Percentiles rank a stretch among this genome's conserved stretches.
These are phyloP conservation scores for Pythium dissimile DNA, from an alignment of 352 stramenopile species.

Conservation along the genomic window DNA sequence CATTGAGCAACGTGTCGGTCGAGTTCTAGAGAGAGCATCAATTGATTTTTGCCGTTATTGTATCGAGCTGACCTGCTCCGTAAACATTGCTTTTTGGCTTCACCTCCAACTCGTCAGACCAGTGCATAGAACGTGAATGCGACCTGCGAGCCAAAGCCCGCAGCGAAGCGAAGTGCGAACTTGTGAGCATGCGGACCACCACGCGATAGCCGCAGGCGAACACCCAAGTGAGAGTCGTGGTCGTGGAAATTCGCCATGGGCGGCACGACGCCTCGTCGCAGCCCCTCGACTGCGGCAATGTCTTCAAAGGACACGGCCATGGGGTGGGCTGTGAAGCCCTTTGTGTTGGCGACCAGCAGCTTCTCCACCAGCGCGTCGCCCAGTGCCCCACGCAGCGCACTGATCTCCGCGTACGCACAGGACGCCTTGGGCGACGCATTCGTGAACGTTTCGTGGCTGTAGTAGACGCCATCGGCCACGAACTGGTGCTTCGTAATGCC, in stretches of 20 bases:
- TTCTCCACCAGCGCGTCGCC: conserved; percentile 65
- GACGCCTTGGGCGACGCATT: conserved; percentile 91
- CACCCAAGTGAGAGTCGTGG: conserved; percentile 72
- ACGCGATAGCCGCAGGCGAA: conserved; percentile 47
- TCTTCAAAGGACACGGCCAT: conserved; percentile 98
- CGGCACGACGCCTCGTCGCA: conserved; percentile 83
- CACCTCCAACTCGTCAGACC: conserved; percentile 20
- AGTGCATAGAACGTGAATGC: conserved; percentile 93
- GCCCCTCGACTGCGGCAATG: conserved; percentile 90
- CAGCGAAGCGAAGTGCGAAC: conserved; percentile 95
- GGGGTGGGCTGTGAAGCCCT: conserved; percentile 94
- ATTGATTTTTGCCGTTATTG: neutral
- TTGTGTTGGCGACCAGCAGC: conserved; percentile 90
- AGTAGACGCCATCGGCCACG: conserved; percentile 93
- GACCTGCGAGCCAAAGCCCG: conserved; percentile 95
- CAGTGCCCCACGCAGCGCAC: conserved; percentile 56
- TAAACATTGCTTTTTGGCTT: neutral
- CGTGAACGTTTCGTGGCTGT: conserved; percentile 96
- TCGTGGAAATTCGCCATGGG: conserved; percentile 90
- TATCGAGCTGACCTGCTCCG: too few species aligned
- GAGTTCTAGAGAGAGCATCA: conserved; percentile 17
- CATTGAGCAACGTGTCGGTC: conserved; percentile 23
- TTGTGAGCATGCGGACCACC: conserved; percentile 73
- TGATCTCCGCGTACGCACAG: conserved; percentile 94
- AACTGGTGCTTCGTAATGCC: conserved; percentile 91